Base-by-base conservation (phyloP, 2,329 filamentous ascomycete genomes). In the Colletotrichum tamarilloi region DNA sequence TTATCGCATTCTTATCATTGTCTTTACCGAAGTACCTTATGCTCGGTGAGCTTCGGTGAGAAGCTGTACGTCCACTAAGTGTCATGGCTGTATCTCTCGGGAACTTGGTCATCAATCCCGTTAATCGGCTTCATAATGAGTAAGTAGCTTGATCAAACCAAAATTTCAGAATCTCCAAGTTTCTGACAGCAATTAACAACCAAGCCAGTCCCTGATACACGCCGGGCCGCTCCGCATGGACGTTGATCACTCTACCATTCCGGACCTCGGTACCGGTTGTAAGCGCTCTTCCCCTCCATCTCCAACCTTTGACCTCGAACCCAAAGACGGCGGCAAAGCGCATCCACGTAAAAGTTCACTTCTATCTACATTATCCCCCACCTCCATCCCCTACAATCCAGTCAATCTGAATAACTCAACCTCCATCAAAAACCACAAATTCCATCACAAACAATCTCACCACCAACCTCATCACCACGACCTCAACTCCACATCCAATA, bases 231-330 rank as follows among this genome's bases (percentile, higher is more conserved):
- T 14, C 9, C 46, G 9, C 22, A 16, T 28, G 42, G 19, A 46
- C 58, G 57, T 68, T 55, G n/a, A 67, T 57, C 46, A 12, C n/a
- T n/a, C 42, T 53, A 26, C 64, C 59, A 66, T 53, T 24, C 52
- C 57, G 56, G 62, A 73, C 73, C 73, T 68, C 64, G 69, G 67
- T 42, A 63, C 32, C 71, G 62, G 60, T 57, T 66, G 69, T 35
- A 56, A 68, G 14, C 32, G 59, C 14, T 7, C 19, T 26, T 42
- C 68, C 69, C 60, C 69, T 55, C 53, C 64, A 66, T 66, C 62
- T 56, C 55, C 19, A 56, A 38, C n/a, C 22, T 28, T n/a, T 19
- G 32, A 19, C 6, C 28, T 53, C 11, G 1, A 11, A 35, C 24
- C 28, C 19, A 52, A 62, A 28, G 32, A 35, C 32, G 32, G 32